phyloP scores from a whole-genome alignment of 1,284 basidiomycete genomes.

The Apiotrichum akiyoshidainum region DNA sequence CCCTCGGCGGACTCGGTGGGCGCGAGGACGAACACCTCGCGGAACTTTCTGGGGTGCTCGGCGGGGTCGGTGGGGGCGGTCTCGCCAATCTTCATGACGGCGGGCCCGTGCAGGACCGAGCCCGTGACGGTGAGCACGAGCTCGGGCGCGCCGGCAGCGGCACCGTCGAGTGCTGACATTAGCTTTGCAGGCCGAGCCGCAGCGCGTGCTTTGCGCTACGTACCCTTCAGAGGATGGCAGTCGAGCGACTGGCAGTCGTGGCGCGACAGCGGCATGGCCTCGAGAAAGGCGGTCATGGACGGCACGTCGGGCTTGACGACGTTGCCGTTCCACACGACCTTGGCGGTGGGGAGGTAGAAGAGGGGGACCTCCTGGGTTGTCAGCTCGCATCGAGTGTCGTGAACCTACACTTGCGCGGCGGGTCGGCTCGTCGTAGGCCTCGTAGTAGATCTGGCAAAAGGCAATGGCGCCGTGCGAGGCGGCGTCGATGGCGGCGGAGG shows the following conservation, averaged over 20 bases:
- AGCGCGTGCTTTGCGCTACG: no score
- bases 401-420: constrained; percentile 33
- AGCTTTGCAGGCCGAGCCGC: constrained; percentile 1
- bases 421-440: constrained; percentile 46
- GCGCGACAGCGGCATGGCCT: constrained; percentile 36
- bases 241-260: constrained; percentile 47
- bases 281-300: constrained; percentile 34
- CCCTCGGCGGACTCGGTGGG: constrained; percentile 38
- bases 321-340: constrained; percentile 48
- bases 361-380: constrained; percentile 37
- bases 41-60: constrained; percentile 44
- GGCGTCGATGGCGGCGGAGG: constrained; percentile 39
- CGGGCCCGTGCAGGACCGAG: constrained; percentile 42
- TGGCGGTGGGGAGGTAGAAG: constrained; percentile 39
- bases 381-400: neutral
- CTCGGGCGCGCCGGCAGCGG: constrained; percentile 30
- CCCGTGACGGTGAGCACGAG: constrained; percentile 44
- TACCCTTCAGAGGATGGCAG: constrained; percentile 39
- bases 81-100: constrained; percentile 28
- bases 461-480: constrained; percentile 47
- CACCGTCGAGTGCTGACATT: constrained; percentile 18
- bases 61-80: constrained; percentile 20
- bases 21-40: constrained; percentile 44
- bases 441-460: constrained; percentile 48
- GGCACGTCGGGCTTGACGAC: constrained; percentile 26